These are phyloP conservation scores for Pseudozyma hubeiensis DNA, from an alignment of 1,284 basidiomycete genomes.

Conservation along the genomic window DNA sequence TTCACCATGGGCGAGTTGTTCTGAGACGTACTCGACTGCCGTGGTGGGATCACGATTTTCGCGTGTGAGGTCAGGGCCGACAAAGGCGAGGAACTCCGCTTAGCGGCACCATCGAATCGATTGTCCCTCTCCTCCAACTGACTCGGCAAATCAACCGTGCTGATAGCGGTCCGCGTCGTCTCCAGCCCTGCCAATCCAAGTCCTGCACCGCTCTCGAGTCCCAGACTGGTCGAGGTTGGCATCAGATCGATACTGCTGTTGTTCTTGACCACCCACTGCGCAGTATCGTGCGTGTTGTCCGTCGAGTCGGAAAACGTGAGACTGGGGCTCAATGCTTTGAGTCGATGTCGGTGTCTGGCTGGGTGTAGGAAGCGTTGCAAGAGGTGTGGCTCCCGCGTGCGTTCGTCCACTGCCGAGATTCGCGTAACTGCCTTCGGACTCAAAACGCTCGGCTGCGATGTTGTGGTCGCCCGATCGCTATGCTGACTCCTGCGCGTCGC, in stretches of 20 bases:
- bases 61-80: background rate
- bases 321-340: slow-evolving; percentile 36
- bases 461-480: background rate
- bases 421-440: slow-evolving; percentile 18
- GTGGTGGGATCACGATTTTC: slow-evolving; percentile 19
- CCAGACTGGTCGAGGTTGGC: slow-evolving; percentile 5
- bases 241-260: slow-evolving; percentile 23
- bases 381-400: slow-evolving; percentile 28
- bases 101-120: slow-evolving; percentile 22
- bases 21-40: slow-evolving; percentile 19
- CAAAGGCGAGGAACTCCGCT: slow-evolving; percentile 2
- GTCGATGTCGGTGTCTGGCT: slow-evolving; percentile 13
- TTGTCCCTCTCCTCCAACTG: slow-evolving; percentile 37
- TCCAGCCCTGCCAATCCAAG: slow-evolving; percentile 32
- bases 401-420: slow-evolving; percentile 16
- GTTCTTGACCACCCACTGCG: slow-evolving; percentile 12
- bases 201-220: slow-evolving; percentile 6
- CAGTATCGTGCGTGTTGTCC: slow-evolving; percentile 4
- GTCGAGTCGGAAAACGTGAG: slow-evolving; percentile 29
- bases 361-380: slow-evolving; percentile 44
- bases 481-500: slow-evolving; percentile 4
- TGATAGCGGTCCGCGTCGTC: slow-evolving; percentile 18
- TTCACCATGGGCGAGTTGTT: slow-evolving; percentile 1
- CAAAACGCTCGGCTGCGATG: background rate
- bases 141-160: slow-evolving; percentile 43